Conservation (phyloP, 2,329 filamentous ascomycete species). For the Aspergillus neotritici region DNA sequence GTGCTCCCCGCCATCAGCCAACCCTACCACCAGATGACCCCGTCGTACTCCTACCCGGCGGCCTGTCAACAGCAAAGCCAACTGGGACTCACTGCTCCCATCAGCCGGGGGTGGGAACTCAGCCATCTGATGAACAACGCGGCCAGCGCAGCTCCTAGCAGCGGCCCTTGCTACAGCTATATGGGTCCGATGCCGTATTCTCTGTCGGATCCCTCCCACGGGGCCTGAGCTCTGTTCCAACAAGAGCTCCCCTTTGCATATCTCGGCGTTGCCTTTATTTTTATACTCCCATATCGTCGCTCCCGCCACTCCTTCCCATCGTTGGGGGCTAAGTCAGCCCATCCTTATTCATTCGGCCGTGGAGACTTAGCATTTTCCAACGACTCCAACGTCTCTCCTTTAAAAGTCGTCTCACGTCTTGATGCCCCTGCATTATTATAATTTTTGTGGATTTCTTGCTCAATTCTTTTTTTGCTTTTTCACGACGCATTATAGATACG, state of each 20-base stretch:
- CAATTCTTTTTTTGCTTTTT: constrained; percentile 11
- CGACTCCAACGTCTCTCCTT: constrained; percentile 34
- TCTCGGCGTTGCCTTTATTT: constrained; percentile 10
- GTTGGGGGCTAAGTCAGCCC: constrained; percentile 1
- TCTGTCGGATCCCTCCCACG: constrained; percentile 23
- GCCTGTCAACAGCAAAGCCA: constrained; percentile 27
- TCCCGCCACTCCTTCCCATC: constrained; percentile 26
- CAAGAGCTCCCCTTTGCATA: constrained; percentile 10
- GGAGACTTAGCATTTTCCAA: constrained; percentile 10
- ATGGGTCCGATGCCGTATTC: constrained; percentile 31
- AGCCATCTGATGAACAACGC: constrained; percentile 26
- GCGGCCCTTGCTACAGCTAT: constrained; percentile 27
- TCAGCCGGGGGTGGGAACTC: constrained; percentile 36
- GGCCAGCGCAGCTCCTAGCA: constrained; percentile 23
- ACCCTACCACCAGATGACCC: constrained; percentile 26
- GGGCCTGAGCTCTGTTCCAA: constrained; percentile 15
- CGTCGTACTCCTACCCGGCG: constrained; percentile 29
- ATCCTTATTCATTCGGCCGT: constrained; percentile 20
- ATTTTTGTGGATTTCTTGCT: constrained; percentile 14
- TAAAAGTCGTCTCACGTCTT: constrained; percentile 23
- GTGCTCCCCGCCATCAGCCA: constrained; percentile 28
- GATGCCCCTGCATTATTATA: constrained; percentile 22
- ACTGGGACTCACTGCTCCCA: constrained; percentile 26
- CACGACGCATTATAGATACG: constrained; percentile 28
- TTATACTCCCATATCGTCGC: constrained; percentile 7